phyloP scores from a whole-genome alignment of 1,284 basidiomycete species.

The Meira miltonrushii region DNA sequence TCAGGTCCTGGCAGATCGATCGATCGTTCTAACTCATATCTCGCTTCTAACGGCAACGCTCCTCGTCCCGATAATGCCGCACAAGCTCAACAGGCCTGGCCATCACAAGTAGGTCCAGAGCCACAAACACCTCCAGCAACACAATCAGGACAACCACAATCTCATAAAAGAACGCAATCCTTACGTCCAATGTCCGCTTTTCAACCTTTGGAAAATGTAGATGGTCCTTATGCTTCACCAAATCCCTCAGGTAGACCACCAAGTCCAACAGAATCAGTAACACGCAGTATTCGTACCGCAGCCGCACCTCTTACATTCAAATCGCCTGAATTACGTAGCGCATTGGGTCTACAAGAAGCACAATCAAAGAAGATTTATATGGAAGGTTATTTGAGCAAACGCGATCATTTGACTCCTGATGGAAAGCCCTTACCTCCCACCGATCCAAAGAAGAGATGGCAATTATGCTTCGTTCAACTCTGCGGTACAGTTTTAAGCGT shows the following conservation, averaged over 20 bases:
- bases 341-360: slow-evolving; percentile 45
- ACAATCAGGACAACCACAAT: background rate
- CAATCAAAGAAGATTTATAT: slow-evolving; percentile 49
- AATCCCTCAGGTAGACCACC: slow-evolving; percentile 19
- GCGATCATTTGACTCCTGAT: slow-evolving; percentile 44
- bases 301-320: slow-evolving; percentile 46
- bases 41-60: background rate
- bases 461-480: slow-evolving; percentile 66
- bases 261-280: slow-evolving; percentile 31
- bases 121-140: background rate
- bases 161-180: slow-evolving; percentile 15
- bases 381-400: slow-evolving; percentile 49
- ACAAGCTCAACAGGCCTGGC: background rate
- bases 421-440: slow-evolving; percentile 40
- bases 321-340: slow-evolving; percentile 43
- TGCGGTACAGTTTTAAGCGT: slow-evolving; percentile 85
- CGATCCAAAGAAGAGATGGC: slow-evolving; percentile 41
- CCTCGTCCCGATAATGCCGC: background rate
- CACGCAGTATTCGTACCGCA: slow-evolving; percentile 29
- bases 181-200: slow-evolving; percentile 45
- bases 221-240: slow-evolving; percentile 12
- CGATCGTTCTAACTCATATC: too few species aligned
- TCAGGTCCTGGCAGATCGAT: too few species aligned
- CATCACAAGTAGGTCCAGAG: background rate
- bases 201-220: slow-evolving; percentile 42